Conservation (phyloP, 768 basidiomycete species). For the Boletales sp. region DNA sequence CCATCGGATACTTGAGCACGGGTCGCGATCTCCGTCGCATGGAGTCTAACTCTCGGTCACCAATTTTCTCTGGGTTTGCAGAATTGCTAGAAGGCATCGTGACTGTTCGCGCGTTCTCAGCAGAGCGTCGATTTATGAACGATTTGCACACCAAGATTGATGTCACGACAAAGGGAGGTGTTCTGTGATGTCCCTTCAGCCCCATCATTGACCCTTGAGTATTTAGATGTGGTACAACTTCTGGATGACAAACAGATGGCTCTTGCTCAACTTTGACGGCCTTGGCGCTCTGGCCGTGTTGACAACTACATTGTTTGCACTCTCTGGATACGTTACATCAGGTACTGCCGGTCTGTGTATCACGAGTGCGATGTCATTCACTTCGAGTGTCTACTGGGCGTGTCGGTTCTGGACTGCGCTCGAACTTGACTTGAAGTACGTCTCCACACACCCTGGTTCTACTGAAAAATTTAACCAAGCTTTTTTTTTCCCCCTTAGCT, state of each 20-base stretch:
- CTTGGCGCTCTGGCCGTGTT: slow-evolving; percentile 74
- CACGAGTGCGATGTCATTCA: slow-evolving; percentile 67
- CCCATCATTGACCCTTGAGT: not conserved
- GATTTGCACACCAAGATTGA: slow-evolving; percentile 72
- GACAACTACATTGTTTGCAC: slow-evolving; percentile 71
- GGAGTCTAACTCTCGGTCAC: slow-evolving; percentile 84
- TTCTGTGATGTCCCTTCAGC: not conserved
- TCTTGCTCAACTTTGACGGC: slow-evolving; percentile 77
- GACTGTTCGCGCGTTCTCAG: slow-evolving; percentile 90
- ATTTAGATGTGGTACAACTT: slow-evolving; percentile 74
- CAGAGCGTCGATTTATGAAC: slow-evolving; percentile 73
- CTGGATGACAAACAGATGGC: slow-evolving; percentile 90
- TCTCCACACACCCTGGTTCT: slow-evolving; percentile 5
- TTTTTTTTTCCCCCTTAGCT: slow-evolving; percentile 40
- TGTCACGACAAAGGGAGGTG: slow-evolving; percentile 63
- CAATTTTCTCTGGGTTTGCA: slow-evolving; percentile 80
- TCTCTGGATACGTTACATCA: slow-evolving; percentile 55
- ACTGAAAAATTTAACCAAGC: slow-evolving; percentile 4
- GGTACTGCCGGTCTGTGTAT: slow-evolving; percentile 73
- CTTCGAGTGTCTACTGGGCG: slow-evolving; percentile 47
- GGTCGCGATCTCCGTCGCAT: slow-evolving; percentile 84
- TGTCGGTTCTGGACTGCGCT: slow-evolving; percentile 52
- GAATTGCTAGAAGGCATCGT: slow-evolving; percentile 86
- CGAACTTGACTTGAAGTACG: slow-evolving; percentile 74
- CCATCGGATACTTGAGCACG: slow-evolving; percentile 72